Evolutionary conservation across 192 early-diverging fungal genomes (phyloP).

Genomic region (Podila verticillata): DNA sequence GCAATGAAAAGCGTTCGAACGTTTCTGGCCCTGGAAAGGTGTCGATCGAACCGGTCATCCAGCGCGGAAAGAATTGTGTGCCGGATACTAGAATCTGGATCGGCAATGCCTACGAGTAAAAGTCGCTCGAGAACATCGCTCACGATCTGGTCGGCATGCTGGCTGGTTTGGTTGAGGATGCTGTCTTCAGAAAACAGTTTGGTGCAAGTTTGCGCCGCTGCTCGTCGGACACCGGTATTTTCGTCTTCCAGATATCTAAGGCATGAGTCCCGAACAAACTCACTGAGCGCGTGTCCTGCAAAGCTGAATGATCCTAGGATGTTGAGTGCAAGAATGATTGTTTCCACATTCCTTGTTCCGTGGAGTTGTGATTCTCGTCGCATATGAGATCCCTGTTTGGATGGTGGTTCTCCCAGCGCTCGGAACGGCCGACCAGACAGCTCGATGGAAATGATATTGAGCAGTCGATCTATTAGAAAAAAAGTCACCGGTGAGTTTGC

Average conservation of each 20-base stretch:
- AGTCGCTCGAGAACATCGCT: slow-evolving; percentile 89
- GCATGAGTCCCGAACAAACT: slow-evolving; percentile 87
- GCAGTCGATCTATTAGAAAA: slow-evolving; percentile 69
- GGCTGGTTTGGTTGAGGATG: slow-evolving; percentile 78
- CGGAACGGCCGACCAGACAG: slow-evolving; percentile 80
- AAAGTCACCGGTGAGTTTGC: not conserved
- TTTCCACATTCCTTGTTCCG: slow-evolving; percentile 74
- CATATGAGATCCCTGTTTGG: slow-evolving; percentile 12
- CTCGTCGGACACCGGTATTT: slow-evolving; percentile 78
- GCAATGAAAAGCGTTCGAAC: slow-evolving; percentile 88
- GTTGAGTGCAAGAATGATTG: slow-evolving; percentile 80
- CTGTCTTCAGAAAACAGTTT: slow-evolving; percentile 83
- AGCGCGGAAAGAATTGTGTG: slow-evolving; percentile 81
- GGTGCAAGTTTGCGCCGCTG: slow-evolving; percentile 87
- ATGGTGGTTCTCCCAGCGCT: slow-evolving; percentile 72
- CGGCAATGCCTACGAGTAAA: slow-evolving; percentile 88
- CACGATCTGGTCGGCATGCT: slow-evolving; percentile 83
- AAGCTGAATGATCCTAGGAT: slow-evolving; percentile 92
- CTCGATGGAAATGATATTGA: slow-evolving; percentile 89
- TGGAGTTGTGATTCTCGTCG: slow-evolving; percentile 24
- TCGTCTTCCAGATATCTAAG: slow-evolving; percentile 84
- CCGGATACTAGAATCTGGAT: slow-evolving; percentile 78
- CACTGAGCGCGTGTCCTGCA: slow-evolving; percentile 80
- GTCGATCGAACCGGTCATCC: slow-evolving; percentile 86
- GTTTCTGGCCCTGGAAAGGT: slow-evolving; percentile 90